Percentiles rank a stretch among this genome's conserved stretches.
These are phyloP conservation scores for Nepenthes gracilis DNA, from an alignment of 148 eudicot genomes.

Conservation along the genomic window DNA sequence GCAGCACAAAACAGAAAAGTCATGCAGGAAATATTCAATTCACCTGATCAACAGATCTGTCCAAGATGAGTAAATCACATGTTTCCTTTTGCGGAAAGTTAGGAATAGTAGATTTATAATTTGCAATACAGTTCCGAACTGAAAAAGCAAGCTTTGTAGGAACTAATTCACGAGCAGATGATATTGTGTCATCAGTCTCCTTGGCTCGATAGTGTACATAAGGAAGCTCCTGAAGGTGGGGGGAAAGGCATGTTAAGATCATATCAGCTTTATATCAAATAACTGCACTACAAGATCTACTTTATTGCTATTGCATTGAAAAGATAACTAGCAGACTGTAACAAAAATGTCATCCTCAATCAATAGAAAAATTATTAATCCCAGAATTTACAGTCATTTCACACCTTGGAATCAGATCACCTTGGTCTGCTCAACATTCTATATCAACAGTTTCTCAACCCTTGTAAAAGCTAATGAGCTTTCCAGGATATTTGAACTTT, in stretches of 20 bases:
- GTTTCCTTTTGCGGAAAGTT: conserved; percentile 83
- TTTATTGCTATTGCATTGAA: too few species aligned
- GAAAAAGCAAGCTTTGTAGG: conserved; percentile 77
- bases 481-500: too few species aligned
- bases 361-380: too few species aligned
- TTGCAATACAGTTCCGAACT: conserved; percentile 54
- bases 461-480: too few species aligned
- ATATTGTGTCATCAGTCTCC: conserved; percentile 23
- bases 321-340: too few species aligned
- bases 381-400: too few species aligned
- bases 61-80: conserved; percentile 85
- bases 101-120: conserved; percentile 60
- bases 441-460: too few species aligned
- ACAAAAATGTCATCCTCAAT: too few species aligned
- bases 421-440: too few species aligned
- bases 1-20: not conserved
- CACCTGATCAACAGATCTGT: conserved; percentile 94
- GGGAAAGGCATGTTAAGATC: conserved; percentile 9
- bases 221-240: conserved; percentile 61
- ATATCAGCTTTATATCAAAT: not conserved
- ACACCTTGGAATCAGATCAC: too few species aligned
- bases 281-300: too few species aligned
- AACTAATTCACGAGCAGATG: conserved; percentile 39
- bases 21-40: not conserved
- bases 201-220: conserved; percentile 62